Evolutionary conservation across 129 eudicot species (phyloP).

Genomic region (Flaveria linearis): DNA sequence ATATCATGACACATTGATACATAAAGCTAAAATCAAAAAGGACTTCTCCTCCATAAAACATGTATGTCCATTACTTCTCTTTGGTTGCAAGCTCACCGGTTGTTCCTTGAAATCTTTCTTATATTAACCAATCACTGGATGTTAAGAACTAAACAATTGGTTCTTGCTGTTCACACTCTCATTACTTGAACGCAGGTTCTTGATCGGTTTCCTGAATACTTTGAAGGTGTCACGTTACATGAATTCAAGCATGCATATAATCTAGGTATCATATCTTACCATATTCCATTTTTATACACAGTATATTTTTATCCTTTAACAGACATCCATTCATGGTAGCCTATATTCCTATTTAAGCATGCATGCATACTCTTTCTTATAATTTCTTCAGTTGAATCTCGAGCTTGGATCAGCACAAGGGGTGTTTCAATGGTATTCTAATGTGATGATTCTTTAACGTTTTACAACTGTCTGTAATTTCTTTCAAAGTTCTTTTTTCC

Average conservation of each 20-base stretch:
- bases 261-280: slow-evolving; percentile 47
- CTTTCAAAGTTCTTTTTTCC: background rate
- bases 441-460: slow-evolving; percentile 11
- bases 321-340: slow-evolving; percentile 7
- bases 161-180: background rate
- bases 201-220: slow-evolving; percentile 46
- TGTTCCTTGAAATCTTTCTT: slow-evolving; percentile 13
- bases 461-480: background rate
- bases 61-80: slow-evolving; percentile 32
- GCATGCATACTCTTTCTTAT: background rate
- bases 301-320: background rate
- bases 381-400: slow-evolving; percentile 61
- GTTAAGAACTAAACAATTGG: slow-evolving; percentile 14
- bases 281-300: background rate
- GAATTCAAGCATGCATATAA: slow-evolving; percentile 66
- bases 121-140: background rate
- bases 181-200: slow-evolving; percentile 47
- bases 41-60: slow-evolving; percentile 59
- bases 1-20: slow-evolving; percentile 64
- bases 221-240: slow-evolving; percentile 49
- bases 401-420: slow-evolving; percentile 80
- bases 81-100: background rate
- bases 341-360: slow-evolving; percentile 1
- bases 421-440: slow-evolving; percentile 70
- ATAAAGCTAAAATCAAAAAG: slow-evolving; percentile 53